These are phyloP conservation scores for Prunus salicina DNA, from an alignment of 306 rosid genomes.

Conservation along the genomic window DNA sequence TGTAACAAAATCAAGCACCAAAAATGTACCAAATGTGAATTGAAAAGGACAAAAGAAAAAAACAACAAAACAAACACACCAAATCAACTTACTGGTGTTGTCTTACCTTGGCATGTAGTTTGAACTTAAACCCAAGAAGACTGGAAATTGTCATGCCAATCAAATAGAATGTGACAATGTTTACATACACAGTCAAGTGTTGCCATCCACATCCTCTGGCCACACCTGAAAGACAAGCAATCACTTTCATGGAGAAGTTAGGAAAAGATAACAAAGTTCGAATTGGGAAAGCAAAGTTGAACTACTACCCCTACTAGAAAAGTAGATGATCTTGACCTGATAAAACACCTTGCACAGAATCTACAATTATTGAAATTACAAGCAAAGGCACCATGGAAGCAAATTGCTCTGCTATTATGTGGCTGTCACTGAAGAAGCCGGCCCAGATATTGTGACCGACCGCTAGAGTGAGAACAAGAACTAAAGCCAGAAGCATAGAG, in stretches of 20 bases:
- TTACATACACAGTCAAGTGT: slow-evolving; percentile 53
- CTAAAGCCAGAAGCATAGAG: slow-evolving; percentile 50
- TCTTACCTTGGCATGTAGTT: slow-evolving; percentile 48
- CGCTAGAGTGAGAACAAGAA: slow-evolving; percentile 43
- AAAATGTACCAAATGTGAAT: background rate
- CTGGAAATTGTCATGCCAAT: slow-evolving; percentile 65
- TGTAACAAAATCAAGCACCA: slow-evolving; percentile 11
- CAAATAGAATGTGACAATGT: slow-evolving; percentile 58
- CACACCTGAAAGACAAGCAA: slow-evolving; percentile 47
- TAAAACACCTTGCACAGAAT: slow-evolving; percentile 74
- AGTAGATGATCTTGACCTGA: slow-evolving; percentile 51
- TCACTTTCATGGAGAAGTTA: background rate
- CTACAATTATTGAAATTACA: slow-evolving; percentile 56
- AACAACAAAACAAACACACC: background rate
- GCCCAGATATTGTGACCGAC: slow-evolving; percentile 70
- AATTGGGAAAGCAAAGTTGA: background rate
- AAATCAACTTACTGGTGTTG: background rate
- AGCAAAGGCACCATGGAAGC: slow-evolving; percentile 71
- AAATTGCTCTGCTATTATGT: slow-evolving; percentile 43
- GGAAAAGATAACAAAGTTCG: background rate
- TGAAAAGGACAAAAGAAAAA: background rate
- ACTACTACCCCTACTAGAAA: background rate
- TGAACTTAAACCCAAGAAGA: slow-evolving; percentile 53
- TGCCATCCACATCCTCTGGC: slow-evolving; percentile 87
- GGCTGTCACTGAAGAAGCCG: slow-evolving; percentile 48